A percentile compares a stretch with the other conserved stretches of the same genome.
Evolutionary conservation across 2,329 filamentous ascomycete species (phyloP).

Genomic region (Aspergillus brasiliensis): DNA sequence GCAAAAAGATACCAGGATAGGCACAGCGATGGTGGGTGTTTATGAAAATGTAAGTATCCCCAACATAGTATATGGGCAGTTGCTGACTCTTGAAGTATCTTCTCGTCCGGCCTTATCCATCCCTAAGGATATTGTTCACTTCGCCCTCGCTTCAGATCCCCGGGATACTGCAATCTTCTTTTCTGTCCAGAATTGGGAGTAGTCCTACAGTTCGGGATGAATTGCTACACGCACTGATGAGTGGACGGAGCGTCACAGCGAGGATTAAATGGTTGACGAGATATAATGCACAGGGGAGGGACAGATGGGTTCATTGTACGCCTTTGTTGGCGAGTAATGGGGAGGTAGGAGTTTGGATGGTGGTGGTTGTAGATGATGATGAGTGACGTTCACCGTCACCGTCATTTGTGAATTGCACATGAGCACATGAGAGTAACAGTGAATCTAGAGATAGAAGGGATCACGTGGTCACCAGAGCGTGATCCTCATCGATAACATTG

Average conservation of each 20-base stretch:
- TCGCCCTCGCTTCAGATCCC: conserved; percentile 68
- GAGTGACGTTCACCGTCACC: conserved; percentile 43
- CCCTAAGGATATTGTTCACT: conserved; percentile 68
- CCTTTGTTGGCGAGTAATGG: conserved; percentile 69
- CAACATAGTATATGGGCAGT: too few relatives aligned
- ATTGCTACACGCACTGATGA: conserved; percentile 61
- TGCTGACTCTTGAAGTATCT: conserved; percentile 35
- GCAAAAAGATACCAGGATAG: conserved; percentile 44
- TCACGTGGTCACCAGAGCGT: too few relatives aligned
- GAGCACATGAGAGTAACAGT: too few relatives aligned
- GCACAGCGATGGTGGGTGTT: conserved; percentile 44
- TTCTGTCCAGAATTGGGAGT: conserved; percentile 48
- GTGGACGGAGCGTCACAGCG: conserved; percentile 71
- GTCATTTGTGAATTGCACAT: neutral
- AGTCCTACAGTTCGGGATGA: conserved; percentile 56
- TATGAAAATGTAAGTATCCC: conserved; percentile 57
- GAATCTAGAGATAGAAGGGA: too few relatives aligned
- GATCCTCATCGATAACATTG: too few relatives aligned
- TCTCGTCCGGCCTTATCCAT: conserved; percentile 61
- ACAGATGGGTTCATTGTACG: conserved; percentile 76
- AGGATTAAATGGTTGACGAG: conserved; percentile 70
- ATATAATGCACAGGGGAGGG: conserved; percentile 58
- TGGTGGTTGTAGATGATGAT: conserved; percentile 67
- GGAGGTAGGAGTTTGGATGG: conserved; percentile 75
- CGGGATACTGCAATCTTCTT: conserved; percentile 65